Conservation (phyloP, 257 asterid species). For the Nicotiana attenuata region DNA sequence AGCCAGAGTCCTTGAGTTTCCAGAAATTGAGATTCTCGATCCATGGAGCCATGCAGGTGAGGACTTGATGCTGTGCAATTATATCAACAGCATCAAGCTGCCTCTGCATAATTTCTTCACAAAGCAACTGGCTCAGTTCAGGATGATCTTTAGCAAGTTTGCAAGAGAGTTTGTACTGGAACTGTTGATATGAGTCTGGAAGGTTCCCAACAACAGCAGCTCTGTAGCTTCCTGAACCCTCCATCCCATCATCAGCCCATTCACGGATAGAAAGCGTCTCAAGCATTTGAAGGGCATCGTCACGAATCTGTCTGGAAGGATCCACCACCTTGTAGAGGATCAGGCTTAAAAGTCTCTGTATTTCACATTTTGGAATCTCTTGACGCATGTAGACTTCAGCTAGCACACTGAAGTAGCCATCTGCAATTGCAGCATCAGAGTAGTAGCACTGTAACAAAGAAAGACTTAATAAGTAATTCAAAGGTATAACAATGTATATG, state of each 20-base stretch:
- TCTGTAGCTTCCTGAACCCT: conserved; percentile 80
- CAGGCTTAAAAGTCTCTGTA: conserved; percentile 88
- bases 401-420: conserved; percentile 98
- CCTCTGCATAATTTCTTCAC: conserved; percentile 99
- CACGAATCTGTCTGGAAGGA: conserved; percentile 98
- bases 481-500: neutral
- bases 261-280: conserved; percentile 97
- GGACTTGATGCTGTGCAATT: conserved; percentile 97
- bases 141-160: conserved; percentile 99
- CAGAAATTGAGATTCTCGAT: conserved; percentile 97
- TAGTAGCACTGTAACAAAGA: conserved; percentile 71
- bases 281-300: conserved; percentile 99
- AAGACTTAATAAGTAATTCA: conserved; percentile 13
- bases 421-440: conserved; percentile 97
- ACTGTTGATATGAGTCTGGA: conserved; percentile 98
- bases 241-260: conserved; percentile 98
- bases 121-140: conserved; percentile 92
- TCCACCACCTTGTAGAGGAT: conserved; percentile 99
- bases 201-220: conserved; percentile 99
- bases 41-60: conserved; percentile 99
- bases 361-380: conserved; percentile 97
- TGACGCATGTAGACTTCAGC: conserved; percentile 99
- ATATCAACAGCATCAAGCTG: conserved; percentile 99
- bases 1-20: conserved; percentile 95
- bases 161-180: conserved; percentile 97